These are phyloP conservation scores for Ophiostoma sp. DNA, from an alignment of 2,329 filamentous ascomycete species.

Conservation along the genomic window DNA sequence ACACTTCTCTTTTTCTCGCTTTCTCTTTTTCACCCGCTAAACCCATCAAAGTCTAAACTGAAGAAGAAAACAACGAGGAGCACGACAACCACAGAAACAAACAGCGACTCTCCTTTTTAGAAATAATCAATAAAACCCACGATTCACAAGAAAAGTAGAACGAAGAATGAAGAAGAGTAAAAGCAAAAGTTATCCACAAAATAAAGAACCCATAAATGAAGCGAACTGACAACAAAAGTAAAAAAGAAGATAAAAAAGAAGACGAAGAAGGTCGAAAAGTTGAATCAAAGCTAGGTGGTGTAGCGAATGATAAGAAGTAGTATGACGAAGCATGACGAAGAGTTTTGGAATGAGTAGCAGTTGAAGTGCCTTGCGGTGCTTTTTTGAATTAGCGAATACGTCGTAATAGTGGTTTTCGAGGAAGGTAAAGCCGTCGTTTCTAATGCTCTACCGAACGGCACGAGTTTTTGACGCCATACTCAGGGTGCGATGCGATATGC, in stretches of 20 bases:
- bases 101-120: background rate
- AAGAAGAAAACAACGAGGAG: background rate
- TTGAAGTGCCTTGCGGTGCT: background rate
- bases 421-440: conserved; percentile 25
- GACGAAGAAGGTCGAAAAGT: background rate
- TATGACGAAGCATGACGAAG: too few relatives aligned
- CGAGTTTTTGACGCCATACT: background rate
- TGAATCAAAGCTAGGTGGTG: background rate
- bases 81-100: background rate
- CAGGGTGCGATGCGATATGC: background rate
- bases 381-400: background rate
- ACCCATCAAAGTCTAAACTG: background rate
- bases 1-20: background rate
- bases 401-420: background rate
- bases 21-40: background rate
- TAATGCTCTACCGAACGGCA: conserved; percentile 21
- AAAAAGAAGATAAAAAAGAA: background rate
- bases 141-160: background rate
- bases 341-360: background rate
- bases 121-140: background rate
- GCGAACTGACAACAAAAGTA: background rate
- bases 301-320: background rate
- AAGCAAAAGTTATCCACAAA: background rate
- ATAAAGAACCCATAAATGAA: background rate
- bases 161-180: background rate